A percentile compares a stretch with the other conserved stretches of the same genome.
Conservation (phyloP, 2,329 filamentous ascomycete species). For the Myriosclerotinia duriaeana region DNA sequence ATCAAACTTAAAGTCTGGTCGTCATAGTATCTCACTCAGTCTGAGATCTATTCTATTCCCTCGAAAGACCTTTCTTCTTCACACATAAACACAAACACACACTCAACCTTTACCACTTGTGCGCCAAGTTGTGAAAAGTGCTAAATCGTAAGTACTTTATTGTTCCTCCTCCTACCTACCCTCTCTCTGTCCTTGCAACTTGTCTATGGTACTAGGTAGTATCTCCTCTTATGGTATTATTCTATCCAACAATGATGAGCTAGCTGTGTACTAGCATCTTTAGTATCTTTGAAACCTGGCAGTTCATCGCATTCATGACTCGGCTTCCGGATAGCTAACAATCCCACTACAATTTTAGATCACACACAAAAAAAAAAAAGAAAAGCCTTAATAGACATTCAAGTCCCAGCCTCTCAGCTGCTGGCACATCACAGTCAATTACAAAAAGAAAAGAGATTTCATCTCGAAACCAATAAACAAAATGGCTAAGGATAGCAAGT, state of each 20-base stretch:
- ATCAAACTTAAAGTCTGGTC: background rate
- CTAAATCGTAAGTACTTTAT: background rate
- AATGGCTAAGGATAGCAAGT: conserved; percentile 78
- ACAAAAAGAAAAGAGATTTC: conserved; percentile 1
- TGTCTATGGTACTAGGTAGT: background rate
- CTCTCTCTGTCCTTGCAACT: background rate
- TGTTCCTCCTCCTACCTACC: background rate
- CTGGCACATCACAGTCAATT: background rate
- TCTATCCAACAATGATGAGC: background rate
- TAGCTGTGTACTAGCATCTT: background rate
- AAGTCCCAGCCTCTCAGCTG: background rate
- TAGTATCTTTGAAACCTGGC: background rate
- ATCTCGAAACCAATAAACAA: conserved; percentile 38
- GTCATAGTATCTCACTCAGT: background rate
- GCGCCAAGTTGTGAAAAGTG: background rate
- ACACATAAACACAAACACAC: no score
- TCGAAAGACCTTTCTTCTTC: background rate
- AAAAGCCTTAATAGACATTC: background rate
- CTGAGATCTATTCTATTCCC: background rate
- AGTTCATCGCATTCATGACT: background rate
- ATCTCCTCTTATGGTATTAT: background rate
- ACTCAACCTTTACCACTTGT: background rate
- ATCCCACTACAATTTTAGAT: background rate
- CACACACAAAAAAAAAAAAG: no score
- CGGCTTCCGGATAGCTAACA: conserved; percentile 1